phyloP scores from a whole-genome alignment of 2,329 filamentous ascomycete genomes.

The Pseudogymnoascus verrucosus region DNA sequence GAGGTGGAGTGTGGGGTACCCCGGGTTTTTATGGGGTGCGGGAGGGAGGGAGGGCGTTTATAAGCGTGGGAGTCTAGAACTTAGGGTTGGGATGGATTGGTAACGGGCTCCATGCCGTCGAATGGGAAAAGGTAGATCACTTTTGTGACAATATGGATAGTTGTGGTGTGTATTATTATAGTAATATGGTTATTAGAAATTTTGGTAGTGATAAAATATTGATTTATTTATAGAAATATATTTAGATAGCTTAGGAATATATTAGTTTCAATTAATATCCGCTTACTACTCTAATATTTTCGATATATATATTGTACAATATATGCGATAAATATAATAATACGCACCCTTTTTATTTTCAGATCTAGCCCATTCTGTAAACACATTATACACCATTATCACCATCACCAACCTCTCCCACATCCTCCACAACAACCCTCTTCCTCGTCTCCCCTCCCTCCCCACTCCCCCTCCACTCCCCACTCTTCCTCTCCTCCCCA shows the following conservation, averaged over 20 bases:
- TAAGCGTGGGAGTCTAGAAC: neutral
- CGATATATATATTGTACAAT: neutral
- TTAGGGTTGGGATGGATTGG: neutral
- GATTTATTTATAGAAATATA: too few species aligned
- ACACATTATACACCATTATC: neutral
- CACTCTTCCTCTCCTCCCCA: too few species aligned
- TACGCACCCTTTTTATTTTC: too few species aligned
- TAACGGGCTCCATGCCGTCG: neutral
- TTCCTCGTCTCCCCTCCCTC: neutral
- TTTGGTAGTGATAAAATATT: too few species aligned
- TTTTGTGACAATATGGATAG: neutral
- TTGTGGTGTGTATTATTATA: neutral
- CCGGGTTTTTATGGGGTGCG: neutral
- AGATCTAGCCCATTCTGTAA: neutral
- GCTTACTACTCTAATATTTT: too few species aligned
- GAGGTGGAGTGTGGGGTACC: neutral
- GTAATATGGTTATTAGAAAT: too few species aligned
- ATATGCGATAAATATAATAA: neutral
- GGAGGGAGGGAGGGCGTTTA: neutral
- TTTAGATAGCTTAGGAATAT: too few species aligned
- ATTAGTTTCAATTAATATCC: too few species aligned
- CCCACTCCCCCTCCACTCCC: neutral
- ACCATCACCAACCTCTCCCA: neutral
- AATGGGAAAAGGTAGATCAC: neutral
- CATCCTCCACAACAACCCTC: slow-evolving; percentile 9